Percentiles rank a stretch among this genome's conserved stretches.
These are phyloP conservation scores for Chlamydomonas schloesseri DNA, from an alignment of 139 green algal species.

Conservation along the genomic window DNA sequence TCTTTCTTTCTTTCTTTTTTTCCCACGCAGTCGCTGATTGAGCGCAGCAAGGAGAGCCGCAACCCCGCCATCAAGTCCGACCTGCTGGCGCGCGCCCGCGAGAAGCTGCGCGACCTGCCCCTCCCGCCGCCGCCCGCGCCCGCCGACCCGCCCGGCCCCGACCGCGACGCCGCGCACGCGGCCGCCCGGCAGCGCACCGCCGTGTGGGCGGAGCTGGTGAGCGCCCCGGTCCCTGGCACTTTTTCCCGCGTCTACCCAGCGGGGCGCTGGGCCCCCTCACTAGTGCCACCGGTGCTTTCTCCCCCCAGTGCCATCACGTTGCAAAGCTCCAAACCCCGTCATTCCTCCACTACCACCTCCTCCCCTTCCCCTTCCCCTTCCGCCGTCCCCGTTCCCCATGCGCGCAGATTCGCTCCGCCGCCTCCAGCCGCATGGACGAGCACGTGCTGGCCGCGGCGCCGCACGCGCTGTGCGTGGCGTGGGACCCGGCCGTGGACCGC, in stretches of 20 bases:
- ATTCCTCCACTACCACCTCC: too few species aligned
- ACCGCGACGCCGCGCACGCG: not conserved
- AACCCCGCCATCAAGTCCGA: slow-evolving; percentile 62
- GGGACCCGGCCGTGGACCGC: slow-evolving; percentile 50
- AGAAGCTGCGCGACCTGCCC: slow-evolving; percentile 61
- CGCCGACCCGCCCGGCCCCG: not conserved
- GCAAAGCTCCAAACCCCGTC: too few species aligned
- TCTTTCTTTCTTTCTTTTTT: too few species aligned
- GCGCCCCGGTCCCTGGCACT: too few species aligned
- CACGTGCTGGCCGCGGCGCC: slow-evolving; percentile 56
- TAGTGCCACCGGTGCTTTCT: too few species aligned
- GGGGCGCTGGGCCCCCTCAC: too few species aligned
- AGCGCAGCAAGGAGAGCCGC: slow-evolving; percentile 69
- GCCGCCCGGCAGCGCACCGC: slow-evolving; percentile 45
- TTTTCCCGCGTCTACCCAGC: too few species aligned
- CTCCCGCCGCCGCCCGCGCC: slow-evolving; percentile 23
- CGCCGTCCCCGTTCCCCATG: too few species aligned
- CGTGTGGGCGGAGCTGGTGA: slow-evolving; percentile 54
- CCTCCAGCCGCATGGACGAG: slow-evolving; percentile 54
- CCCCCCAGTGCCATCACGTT: too few species aligned
- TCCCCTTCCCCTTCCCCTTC: too few species aligned
- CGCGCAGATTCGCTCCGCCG: slow-evolving; percentile 18
- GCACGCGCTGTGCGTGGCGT: slow-evolving; percentile 47
- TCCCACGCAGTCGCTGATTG: slow-evolving; percentile 60
- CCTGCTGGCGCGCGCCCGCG: slow-evolving; percentile 61